phyloP scores from a whole-genome alignment of 495 filamentous ascomycete species.

The Podospora sp. region DNA sequence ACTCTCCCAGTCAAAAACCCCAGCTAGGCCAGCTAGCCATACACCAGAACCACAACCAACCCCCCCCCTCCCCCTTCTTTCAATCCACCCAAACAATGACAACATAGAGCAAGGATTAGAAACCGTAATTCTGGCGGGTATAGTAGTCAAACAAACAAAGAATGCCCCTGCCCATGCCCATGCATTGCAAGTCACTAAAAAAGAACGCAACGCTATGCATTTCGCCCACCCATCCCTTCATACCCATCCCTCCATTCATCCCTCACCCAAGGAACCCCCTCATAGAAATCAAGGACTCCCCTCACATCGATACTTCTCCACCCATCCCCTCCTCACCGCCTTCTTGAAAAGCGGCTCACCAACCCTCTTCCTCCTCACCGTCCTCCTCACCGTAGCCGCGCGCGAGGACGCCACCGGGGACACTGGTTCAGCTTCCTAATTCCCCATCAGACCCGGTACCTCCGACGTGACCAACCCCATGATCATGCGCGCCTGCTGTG shows the following conservation, averaged over 20 bases:
- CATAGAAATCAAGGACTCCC: neutral
- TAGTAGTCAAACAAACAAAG: neutral
- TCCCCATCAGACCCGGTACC: conserved; percentile 43
- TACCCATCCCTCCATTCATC: neutral
- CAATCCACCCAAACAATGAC: neutral
- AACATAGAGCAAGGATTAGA: neutral
- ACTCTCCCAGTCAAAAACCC: no score
- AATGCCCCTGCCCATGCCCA: neutral
- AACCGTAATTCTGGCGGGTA: conserved; percentile 4
- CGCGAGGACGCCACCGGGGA: neutral
- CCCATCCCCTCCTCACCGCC: neutral
- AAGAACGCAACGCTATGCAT: conserved; percentile 8
- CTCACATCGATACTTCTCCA: conserved; percentile 13
- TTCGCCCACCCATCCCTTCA: neutral
- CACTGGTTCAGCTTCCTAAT: conserved; percentile 10
- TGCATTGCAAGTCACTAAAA: neutral
- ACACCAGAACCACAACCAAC: no score
- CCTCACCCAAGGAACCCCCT: no score
- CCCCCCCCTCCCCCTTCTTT: no score
- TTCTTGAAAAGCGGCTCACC: neutral
- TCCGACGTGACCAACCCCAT: conserved; percentile 48
- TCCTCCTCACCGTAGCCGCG: neutral
- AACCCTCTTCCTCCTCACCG: neutral
- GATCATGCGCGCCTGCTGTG: conserved; percentile 49
- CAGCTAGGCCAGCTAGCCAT: no score